A percentile compares a stretch with the other conserved stretches of the same genome.
These are phyloP conservation scores for Metschnikowia peoriensis DNA, from an alignment of 805 yeast species.

Conservation along the genomic window DNA sequence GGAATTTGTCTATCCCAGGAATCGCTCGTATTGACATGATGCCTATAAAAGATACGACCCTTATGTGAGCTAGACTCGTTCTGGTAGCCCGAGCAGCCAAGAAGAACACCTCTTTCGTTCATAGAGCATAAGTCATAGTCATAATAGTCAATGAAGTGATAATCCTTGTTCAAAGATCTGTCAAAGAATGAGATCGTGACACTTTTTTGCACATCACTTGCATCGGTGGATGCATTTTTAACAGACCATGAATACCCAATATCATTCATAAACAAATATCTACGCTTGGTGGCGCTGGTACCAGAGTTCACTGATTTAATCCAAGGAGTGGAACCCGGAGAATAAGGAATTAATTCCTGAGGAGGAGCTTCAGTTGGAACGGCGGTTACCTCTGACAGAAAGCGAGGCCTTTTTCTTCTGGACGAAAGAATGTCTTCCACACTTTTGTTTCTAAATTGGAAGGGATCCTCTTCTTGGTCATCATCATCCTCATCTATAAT, in stretches of 20 bases:
- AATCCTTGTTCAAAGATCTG: constrained; percentile 68
- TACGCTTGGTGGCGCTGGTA: constrained; percentile 34
- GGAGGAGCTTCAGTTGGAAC: neutral
- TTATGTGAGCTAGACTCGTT: constrained; percentile 6
- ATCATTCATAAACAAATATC: constrained; percentile 78
- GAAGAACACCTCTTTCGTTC: constrained; percentile 61
- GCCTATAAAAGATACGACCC: constrained; percentile 60
- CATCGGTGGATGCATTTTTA: constrained; percentile 25
- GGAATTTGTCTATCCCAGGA: constrained; percentile 73
- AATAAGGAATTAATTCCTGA: constrained; percentile 50
- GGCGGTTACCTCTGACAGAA: neutral
- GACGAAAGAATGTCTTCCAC: constrained; percentile 17
- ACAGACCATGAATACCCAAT: constrained; percentile 84
- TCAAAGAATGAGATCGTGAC: constrained; percentile 90
- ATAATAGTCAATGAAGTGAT: constrained; percentile 76
- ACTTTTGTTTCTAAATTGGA: constrained; percentile 9
- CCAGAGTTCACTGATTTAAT: constrained; percentile 32
- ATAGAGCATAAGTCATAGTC: constrained; percentile 75
- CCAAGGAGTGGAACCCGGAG: constrained; percentile 91
- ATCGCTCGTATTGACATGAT: constrained; percentile 61
- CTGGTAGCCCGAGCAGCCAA: constrained; percentile 43
- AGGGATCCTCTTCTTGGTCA: constrained; percentile 16
- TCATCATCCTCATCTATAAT: constrained; percentile 36
- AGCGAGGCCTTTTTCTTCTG: constrained; percentile 10
- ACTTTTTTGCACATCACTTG: constrained; percentile 46